phyloP scores from a whole-genome alignment of 192 early-diverging fungal species.

The Coemansia sp. region DNA sequence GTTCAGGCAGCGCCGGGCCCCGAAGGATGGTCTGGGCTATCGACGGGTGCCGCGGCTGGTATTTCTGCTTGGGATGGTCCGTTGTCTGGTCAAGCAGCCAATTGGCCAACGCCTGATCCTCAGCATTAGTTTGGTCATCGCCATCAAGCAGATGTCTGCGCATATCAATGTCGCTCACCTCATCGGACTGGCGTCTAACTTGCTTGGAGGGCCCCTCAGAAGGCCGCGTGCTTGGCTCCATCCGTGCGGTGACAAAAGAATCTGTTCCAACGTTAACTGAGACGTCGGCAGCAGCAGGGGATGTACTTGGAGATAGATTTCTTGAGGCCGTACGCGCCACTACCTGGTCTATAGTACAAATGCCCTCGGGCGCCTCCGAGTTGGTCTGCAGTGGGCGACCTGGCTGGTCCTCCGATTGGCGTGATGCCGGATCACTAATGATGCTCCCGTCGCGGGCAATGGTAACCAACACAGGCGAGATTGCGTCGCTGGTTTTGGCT shows the following conservation, averaged over 20 bases:
- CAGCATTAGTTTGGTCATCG: constrained; percentile 4
- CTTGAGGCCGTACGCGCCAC: background rate
- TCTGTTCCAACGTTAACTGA: constrained; percentile 17
- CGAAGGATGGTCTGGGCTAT: constrained; percentile 11
- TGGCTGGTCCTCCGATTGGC: constrained; percentile 16
- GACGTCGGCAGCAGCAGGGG: constrained; percentile 1
- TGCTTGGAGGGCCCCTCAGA: constrained; percentile 4
- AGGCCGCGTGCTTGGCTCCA: constrained; percentile 12
- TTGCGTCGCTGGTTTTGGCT: constrained; percentile 11
- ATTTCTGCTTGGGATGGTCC: background rate
- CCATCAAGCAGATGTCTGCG: constrained; percentile 24
- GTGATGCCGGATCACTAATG: constrained; percentile 16
- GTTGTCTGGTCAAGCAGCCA: constrained; percentile 28
- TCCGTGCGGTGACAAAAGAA: constrained; percentile 26
- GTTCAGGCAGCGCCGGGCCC: constrained; percentile 1
- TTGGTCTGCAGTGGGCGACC: background rate
- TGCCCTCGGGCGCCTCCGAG: background rate
- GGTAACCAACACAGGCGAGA: constrained; percentile 35
- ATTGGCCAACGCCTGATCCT: constrained; percentile 14
- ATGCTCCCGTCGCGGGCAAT: constrained; percentile 41
- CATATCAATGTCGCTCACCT: constrained; percentile 53
- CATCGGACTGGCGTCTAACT: constrained; percentile 21
- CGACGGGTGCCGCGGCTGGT: constrained; percentile 5
- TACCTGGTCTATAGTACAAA: background rate
- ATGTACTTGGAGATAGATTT: background rate